Evolutionary conservation across 306 rosid species (phyloP).

Genomic region (Citrullus amarus): DNA sequence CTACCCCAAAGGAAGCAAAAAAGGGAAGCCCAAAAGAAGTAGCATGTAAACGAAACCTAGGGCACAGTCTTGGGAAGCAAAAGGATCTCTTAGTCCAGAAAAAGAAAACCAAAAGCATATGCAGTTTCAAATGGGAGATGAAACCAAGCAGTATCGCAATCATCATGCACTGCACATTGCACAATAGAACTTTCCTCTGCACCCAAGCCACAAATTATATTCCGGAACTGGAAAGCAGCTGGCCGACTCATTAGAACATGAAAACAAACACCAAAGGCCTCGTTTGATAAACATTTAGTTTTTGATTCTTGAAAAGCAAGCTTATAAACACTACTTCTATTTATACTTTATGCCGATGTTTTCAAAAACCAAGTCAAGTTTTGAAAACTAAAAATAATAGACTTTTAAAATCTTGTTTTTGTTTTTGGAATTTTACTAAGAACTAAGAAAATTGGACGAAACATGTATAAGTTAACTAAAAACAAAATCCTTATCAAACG

Average conservation of each 20-base stretch:
- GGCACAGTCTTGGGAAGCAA: neutral
- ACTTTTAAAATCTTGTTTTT: neutral
- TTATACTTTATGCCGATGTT: too few relatives aligned
- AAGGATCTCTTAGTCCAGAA: neutral
- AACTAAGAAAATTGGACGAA: neutral
- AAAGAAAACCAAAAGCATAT: neutral
- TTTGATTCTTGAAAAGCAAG: neutral
- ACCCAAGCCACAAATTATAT: slow-evolving; percentile 92
- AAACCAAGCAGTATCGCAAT: slow-evolving; percentile 20
- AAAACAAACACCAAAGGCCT: slow-evolving; percentile 19
- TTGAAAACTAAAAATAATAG: neutral
- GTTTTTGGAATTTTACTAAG: neutral
- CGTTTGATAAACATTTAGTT: neutral
- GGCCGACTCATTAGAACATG: slow-evolving; percentile 60
- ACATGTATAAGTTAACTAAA: neutral
- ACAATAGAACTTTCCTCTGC: slow-evolving; percentile 36
- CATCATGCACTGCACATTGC: slow-evolving; percentile 20
- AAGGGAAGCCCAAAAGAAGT: neutral
- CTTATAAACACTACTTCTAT: too few relatives aligned
- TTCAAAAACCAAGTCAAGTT: neutral
- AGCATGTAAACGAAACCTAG: neutral
- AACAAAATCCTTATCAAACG: neutral
- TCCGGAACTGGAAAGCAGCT: slow-evolving; percentile 94
- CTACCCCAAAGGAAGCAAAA: neutral
- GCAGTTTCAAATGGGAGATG: neutral